These are phyloP conservation scores for Entonaema liquescens DNA, from an alignment of 495 filamentous ascomycete species.

Conservation along the genomic window DNA sequence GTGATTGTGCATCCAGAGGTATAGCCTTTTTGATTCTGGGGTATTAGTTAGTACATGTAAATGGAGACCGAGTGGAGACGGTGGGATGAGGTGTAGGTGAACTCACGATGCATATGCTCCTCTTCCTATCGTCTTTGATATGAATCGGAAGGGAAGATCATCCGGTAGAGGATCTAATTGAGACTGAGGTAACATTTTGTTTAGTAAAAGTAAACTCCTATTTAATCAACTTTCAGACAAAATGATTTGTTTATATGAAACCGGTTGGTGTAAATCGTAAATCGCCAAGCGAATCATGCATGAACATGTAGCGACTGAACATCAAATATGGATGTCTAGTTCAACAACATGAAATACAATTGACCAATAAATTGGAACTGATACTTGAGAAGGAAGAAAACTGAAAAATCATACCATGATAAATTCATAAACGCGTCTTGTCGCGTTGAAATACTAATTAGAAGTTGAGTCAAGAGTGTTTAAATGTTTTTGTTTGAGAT, in stretches of 20 bases:
- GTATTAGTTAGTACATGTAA: constrained; percentile 34
- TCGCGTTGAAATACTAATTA: constrained; percentile 36
- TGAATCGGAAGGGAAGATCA: constrained; percentile 90
- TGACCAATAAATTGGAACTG: not conserved
- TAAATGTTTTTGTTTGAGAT: constrained; percentile 37
- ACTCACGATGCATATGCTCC: constrained; percentile 96
- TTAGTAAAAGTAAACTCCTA: constrained; percentile 17
- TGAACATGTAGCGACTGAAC: not conserved
- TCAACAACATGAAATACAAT: not conserved
- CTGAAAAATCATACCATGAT: constrained; percentile 29
- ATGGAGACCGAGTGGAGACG: constrained; percentile 5
- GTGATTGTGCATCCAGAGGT: constrained; percentile 70
- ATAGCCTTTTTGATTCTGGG: constrained; percentile 93
- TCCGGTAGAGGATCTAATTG: constrained; percentile 87
- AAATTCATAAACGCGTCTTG: constrained; percentile 18
- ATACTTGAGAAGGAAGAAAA: not conserved
- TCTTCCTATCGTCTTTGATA: constrained; percentile 94
- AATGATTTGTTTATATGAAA: constrained; percentile 28
- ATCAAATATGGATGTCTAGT: not conserved
- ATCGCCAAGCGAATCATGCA: not conserved
- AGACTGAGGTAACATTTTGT: constrained; percentile 67
- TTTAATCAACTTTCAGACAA: not conserved
- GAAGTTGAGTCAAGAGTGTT: constrained; percentile 18
- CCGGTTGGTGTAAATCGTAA: constrained; percentile 2
- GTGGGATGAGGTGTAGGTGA: constrained; percentile 7